Base-by-base conservation (phyloP, 805 yeast genomes). In the Brettanomyces anomalus region DNA sequence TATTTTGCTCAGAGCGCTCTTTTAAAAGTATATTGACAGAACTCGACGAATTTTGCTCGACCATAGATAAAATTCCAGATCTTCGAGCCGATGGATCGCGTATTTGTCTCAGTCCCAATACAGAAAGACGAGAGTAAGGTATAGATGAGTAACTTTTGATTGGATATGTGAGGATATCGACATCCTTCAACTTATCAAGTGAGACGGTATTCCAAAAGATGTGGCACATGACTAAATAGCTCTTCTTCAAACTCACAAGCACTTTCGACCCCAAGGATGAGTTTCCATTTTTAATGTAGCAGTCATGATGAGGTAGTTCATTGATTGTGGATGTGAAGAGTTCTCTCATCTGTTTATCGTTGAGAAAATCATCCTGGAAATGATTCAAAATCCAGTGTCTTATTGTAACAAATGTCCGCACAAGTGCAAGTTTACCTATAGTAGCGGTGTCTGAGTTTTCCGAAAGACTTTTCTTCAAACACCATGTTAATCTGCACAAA, bases 381-480 rank as follows among this genome's bases (percentile, higher is more conserved):
- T 85, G 89, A 60, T 89, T 90, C 46, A 85, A 62, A 16, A 90
- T 60, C 95, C 97, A 90, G 64, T 86, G 95, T 54, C 97, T 75
- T 36, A 93, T 52, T 24, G 84, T 79, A 21, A 86, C 96, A 65
- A 89, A 90, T 0, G 95, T 81, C 53, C 97, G 71, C 32, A 89
- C 72, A 11, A 85, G 66, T 2, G 82, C 80, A 37, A 83, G 67
- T 46, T 79, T 74, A 1, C 94, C 95, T 3, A 72, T 55, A 46
- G 69, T 70, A 10, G 56, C 54, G 34, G 54, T 55, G n/a, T 55
- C 52, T 16, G 53, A 18, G 44, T 51, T 44, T 21, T 40, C 39
- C 3, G 46, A 38, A 16, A 46, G 39, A 15, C 51, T 37, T 21
- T 47, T 46, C 42, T 70, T 71, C 20, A 84, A 60, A 19, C 87